These are phyloP conservation scores for Salix brachista DNA, from an alignment of 345 rosid genomes.

Conservation along the genomic window DNA sequence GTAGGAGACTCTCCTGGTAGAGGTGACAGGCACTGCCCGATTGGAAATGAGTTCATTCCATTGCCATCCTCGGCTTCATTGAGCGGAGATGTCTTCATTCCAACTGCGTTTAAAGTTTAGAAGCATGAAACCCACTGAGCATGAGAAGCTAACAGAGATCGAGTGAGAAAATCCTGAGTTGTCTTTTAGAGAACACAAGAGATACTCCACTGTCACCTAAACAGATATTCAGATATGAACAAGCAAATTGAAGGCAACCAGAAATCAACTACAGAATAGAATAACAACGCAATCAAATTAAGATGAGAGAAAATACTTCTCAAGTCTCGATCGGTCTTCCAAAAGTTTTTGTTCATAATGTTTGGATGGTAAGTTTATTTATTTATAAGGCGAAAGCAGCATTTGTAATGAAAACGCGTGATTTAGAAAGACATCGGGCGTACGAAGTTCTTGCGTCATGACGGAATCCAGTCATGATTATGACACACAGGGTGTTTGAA, in stretches of 20 bases:
- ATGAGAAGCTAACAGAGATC: neutral
- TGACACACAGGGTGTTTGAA: neutral
- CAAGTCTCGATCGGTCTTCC: neutral
- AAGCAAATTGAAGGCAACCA: neutral
- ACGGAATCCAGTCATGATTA: neutral
- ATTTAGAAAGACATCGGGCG: neutral
- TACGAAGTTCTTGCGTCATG: neutral
- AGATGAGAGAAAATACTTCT: neutral
- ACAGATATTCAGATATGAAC: neutral
- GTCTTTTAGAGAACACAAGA: too few relatives aligned
- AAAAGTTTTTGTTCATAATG: too few relatives aligned
- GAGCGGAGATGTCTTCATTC: neutral
- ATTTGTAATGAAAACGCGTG: neutral
- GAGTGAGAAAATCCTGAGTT: too few relatives aligned
- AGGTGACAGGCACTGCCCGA: neutral
- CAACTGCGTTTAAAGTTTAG: neutral
- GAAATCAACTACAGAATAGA: neutral
- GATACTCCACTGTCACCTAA: too few relatives aligned
- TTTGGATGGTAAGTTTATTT: too few relatives aligned
- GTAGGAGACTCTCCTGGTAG: neutral
- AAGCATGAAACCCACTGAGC: neutral
- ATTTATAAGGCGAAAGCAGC: too few relatives aligned
- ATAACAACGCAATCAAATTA: neutral
- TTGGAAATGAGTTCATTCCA: neutral
- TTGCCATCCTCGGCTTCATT: neutral